phyloP scores from a whole-genome alignment of 164 flowering plant genomes.

The Liquidambar formosana region DNA sequence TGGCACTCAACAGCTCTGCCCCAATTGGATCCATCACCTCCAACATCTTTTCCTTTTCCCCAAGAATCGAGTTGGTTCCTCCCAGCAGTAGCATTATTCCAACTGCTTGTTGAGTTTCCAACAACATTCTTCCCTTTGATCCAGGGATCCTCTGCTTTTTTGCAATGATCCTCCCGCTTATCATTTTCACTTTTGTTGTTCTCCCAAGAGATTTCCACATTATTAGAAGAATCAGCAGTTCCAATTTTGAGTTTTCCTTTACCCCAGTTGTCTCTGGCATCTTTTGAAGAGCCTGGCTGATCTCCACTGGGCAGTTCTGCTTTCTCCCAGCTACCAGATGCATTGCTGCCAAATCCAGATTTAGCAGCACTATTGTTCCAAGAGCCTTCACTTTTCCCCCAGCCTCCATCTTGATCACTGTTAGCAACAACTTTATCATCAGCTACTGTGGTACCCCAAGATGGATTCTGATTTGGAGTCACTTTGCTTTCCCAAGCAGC shows the following conservation, averaged over 20 bases:
- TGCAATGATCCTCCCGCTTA: slow-evolving; percentile 1
- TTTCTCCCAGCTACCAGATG: slow-evolving; percentile 37
- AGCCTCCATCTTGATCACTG: slow-evolving; percentile 22
- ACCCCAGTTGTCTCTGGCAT: slow-evolving; percentile 26
- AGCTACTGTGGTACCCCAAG: slow-evolving; percentile 39
- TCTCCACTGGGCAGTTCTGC: slow-evolving; percentile 14
- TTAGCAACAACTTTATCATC: slow-evolving; percentile 15
- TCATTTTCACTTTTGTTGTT: not conserved
- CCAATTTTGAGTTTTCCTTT: slow-evolving; percentile 8
- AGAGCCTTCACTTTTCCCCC: slow-evolving; percentile 26
- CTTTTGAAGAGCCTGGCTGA: slow-evolving; percentile 12
- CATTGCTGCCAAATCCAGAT: slow-evolving; percentile 19
- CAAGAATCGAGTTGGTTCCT: slow-evolving; percentile 16
- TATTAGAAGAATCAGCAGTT: slow-evolving; percentile 1
- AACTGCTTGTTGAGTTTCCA: slow-evolving; percentile 5
- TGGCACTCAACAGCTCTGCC: slow-evolving; percentile 23
- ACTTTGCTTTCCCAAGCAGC: slow-evolving; percentile 44
- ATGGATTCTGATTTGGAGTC: slow-evolving; percentile 24
- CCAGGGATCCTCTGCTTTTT: slow-evolving; percentile 14
- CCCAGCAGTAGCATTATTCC: slow-evolving; percentile 15
- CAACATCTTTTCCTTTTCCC: slow-evolving; percentile 27
- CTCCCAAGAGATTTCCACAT: slow-evolving; percentile 11
- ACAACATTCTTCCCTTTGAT: slow-evolving; percentile 10
- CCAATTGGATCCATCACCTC: slow-evolving; percentile 18
- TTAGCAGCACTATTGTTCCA: slow-evolving; percentile 24